phyloP scores from a whole-genome alignment of 2,329 filamentous ascomycete species.

The Penicillium paneum region DNA sequence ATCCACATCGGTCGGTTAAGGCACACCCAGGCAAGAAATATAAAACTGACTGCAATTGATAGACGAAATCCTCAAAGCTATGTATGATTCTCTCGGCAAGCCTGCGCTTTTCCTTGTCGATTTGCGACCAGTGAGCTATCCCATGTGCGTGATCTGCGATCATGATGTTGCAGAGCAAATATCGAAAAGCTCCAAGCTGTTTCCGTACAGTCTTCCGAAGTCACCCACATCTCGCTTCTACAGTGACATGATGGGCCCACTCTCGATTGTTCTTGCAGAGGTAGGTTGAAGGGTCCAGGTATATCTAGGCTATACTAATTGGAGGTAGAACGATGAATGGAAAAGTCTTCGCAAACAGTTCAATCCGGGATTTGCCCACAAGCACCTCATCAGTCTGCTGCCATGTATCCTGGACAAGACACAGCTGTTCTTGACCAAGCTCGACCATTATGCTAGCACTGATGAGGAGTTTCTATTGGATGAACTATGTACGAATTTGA shows the following conservation, averaged over 20 bases:
- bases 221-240: neutral
- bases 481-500: slow-evolving; percentile 25
- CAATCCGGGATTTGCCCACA: slow-evolving; percentile 31
- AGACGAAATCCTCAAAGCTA: neutral
- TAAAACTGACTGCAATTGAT: neutral
- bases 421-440: slow-evolving; percentile 20
- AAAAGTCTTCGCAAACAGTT: slow-evolving; percentile 31
- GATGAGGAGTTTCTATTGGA: slow-evolving; percentile 27
- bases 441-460: slow-evolving; percentile 5
- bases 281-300: neutral
- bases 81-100: slow-evolving; percentile 3
- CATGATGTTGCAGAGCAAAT: slow-evolving; percentile 22
- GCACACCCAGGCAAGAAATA: too few species aligned
- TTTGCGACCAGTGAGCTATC: slow-evolving; percentile 9
- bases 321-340: slow-evolving; percentile 19
- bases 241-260: neutral
- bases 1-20: neutral
- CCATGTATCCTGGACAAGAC: slow-evolving; percentile 29
- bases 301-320: neutral
- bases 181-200: slow-evolving; percentile 9
- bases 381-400: slow-evolving; percentile 27
- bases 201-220: slow-evolving; percentile 18
- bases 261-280: neutral
- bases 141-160: slow-evolving; percentile 10
- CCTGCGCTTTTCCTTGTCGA: slow-evolving; percentile 11